Evolutionary conservation across 495 filamentous ascomycete genomes (phyloP).

Genomic region (Penicillium maclennaniae): DNA sequence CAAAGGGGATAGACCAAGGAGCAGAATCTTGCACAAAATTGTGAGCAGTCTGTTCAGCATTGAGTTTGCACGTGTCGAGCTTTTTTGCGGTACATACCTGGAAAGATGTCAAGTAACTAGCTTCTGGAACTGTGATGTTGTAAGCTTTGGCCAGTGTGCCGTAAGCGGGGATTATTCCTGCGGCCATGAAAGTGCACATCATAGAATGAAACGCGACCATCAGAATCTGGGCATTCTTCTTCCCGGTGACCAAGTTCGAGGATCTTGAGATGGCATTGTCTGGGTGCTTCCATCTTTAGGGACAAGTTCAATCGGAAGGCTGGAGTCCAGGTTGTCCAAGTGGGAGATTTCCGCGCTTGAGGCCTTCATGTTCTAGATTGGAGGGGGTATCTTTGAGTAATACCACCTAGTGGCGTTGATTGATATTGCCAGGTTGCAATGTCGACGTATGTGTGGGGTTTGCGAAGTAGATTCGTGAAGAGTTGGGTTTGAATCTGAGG

Average conservation of each 20-base stretch:
- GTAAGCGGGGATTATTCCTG: conserved; percentile 32
- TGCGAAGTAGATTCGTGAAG: too few relatives aligned
- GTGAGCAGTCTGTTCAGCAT: neutral
- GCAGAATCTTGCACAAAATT: conserved; percentile 19
- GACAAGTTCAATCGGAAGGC: neutral
- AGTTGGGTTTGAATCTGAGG: too few relatives aligned
- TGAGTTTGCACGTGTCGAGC: neutral
- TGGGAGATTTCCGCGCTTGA: conserved; percentile 10
- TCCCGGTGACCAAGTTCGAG: conserved; percentile 27
- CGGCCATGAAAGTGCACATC: conserved; percentile 33
- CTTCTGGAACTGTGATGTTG: conserved; percentile 20
- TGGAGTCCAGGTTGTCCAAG: conserved; percentile 13
- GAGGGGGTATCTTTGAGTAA: too few relatives aligned
- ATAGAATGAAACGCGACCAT: conserved; percentile 38
- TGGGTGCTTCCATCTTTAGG: neutral
- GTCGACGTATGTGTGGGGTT: too few relatives aligned
- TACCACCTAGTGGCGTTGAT: too few relatives aligned
- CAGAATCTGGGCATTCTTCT: conserved; percentile 32
- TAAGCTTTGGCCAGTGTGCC: conserved; percentile 27
- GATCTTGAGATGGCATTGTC: conserved; percentile 14
- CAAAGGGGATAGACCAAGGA: conserved; percentile 27
- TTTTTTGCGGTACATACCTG: conserved; percentile 16
- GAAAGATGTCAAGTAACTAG: conserved; percentile 30
- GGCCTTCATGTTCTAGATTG: neutral
- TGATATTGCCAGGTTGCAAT: too few relatives aligned